Percentiles rank a stretch among this genome's conserved stretches.
These are phyloP conservation scores for Yarrowia keelungensis DNA, from an alignment of 805 yeast species.

Conservation along the genomic window DNA sequence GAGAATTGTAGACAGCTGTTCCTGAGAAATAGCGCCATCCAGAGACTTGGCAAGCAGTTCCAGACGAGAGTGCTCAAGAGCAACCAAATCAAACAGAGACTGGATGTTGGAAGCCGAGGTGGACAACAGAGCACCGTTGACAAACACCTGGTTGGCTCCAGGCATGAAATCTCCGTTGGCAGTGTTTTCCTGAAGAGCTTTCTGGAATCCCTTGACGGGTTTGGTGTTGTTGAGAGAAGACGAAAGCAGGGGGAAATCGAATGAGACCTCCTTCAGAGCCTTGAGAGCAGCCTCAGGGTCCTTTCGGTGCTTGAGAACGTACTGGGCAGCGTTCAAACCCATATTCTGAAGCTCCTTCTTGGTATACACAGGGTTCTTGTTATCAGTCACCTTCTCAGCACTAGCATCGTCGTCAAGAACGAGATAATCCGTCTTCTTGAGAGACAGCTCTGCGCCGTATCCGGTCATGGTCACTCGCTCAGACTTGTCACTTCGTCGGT, in stretches of 20 bases:
- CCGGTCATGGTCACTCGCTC: constrained; percentile 53
- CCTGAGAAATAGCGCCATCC: not conserved
- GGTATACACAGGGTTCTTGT: constrained; percentile 19
- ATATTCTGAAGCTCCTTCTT: constrained; percentile 45
- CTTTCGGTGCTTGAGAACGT: constrained; percentile 47
- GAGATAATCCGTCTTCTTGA: constrained; percentile 71
- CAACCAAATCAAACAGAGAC: constrained; percentile 51
- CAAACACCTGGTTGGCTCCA: constrained; percentile 54
- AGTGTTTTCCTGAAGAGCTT: constrained; percentile 42
- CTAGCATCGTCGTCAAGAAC: constrained; percentile 66
- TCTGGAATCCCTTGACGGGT: constrained; percentile 8
- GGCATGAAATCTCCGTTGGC: constrained; percentile 41
- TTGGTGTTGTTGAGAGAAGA: constrained; percentile 50
- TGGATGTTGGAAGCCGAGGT: constrained; percentile 51
- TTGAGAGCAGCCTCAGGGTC: constrained; percentile 49
- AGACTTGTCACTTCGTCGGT: constrained; percentile 53
- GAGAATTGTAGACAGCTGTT: constrained; percentile 13
- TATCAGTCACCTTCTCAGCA: constrained; percentile 39
- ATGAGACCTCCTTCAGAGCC: constrained; percentile 53
- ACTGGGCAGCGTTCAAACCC: constrained; percentile 48
- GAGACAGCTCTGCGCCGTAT: constrained; percentile 68
- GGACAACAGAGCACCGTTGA: constrained; percentile 73
- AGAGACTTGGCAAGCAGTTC: constrained; percentile 1
- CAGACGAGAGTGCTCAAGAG: constrained; percentile 50
- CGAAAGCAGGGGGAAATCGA: constrained; percentile 65